Evolutionary conservation across 495 filamentous ascomycete species (phyloP).

Genomic region (Copromyces sp.): DNA sequence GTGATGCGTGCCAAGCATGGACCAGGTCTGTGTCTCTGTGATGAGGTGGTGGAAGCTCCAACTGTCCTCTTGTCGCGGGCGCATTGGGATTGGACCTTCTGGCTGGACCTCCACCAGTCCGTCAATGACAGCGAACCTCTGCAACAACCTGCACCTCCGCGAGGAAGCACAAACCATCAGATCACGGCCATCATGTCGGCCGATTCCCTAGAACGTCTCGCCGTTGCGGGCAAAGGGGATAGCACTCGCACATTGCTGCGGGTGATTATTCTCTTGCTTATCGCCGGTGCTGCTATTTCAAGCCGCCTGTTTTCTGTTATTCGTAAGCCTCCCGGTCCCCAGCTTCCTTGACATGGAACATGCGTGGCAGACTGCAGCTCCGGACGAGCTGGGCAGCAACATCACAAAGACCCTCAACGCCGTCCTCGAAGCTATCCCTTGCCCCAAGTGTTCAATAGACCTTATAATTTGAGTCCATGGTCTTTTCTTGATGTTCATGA

Average conservation of each 20-base stretch:
- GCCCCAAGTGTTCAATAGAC: background rate
- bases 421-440: background rate
- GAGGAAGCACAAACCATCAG: conserved; percentile 21
- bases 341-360: conserved; percentile 1
- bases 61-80: conserved; percentile 26
- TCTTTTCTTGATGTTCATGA: background rate
- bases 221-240: conserved; percentile 36
- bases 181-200: conserved; percentile 30
- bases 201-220: conserved; percentile 26
- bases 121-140: conserved; percentile 6
- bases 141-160: conserved; percentile 14
- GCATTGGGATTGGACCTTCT: background rate
- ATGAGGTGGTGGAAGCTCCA: conserved; percentile 26
- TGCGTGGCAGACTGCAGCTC: conserved; percentile 1
- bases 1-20: conserved; percentile 17
- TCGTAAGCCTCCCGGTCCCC: conserved; percentile 46
- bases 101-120: background rate
- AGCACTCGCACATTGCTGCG: conserved; percentile 81
- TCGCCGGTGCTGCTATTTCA: conserved; percentile 85
- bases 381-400: background rate
- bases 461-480: background rate
- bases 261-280: conserved; percentile 82
- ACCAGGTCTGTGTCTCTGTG: background rate
- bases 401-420: background rate
- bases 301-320: conserved; percentile 98